A percentile compares a stretch with the other conserved stretches of the same genome.
Evolutionary conservation across 1,284 basidiomycete species (phyloP).

Genomic region (Sporisorium iseilematis-ciliati): DNA sequence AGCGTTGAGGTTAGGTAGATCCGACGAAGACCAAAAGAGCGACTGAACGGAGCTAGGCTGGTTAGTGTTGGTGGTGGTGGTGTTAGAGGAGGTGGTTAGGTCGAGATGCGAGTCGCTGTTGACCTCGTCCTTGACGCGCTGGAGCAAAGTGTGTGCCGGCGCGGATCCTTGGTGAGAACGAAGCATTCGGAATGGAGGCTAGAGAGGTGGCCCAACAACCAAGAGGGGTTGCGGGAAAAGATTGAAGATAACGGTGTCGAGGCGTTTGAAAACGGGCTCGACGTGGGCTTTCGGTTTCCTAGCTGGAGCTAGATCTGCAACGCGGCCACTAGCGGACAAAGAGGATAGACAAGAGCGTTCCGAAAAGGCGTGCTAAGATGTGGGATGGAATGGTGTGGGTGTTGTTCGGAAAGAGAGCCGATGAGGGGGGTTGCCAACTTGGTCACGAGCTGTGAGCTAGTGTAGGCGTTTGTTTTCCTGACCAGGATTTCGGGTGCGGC

Average conservation of each 20-base stretch:
- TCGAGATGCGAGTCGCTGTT: conserved; percentile 5
- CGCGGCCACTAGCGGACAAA: neutral
- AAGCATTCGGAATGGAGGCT: conserved; percentile 36
- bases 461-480: too few relatives aligned
- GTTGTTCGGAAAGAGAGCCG: too few relatives aligned
- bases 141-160: conserved; percentile 34
- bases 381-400: too few relatives aligned
- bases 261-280: conserved; percentile 12
- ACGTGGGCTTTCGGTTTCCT: neutral
- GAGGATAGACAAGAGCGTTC: neutral
- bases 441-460: too few relatives aligned
- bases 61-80: neutral
- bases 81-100: neutral
- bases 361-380: too few relatives aligned
- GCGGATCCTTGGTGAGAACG: conserved; percentile 31
- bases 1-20: too few relatives aligned
- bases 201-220: conserved; percentile 12
- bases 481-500: too few relatives aligned
- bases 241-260: conserved; percentile 11
- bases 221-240: conserved; percentile 8
- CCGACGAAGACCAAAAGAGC: neutral
- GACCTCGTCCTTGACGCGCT: conserved; percentile 24
- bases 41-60: conserved; percentile 23
- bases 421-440: too few relatives aligned
- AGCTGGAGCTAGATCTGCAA: neutral